Evolutionary conservation across 2,329 filamentous ascomycete species (phyloP).

Genomic region (Cercospora brassicicola): DNA sequence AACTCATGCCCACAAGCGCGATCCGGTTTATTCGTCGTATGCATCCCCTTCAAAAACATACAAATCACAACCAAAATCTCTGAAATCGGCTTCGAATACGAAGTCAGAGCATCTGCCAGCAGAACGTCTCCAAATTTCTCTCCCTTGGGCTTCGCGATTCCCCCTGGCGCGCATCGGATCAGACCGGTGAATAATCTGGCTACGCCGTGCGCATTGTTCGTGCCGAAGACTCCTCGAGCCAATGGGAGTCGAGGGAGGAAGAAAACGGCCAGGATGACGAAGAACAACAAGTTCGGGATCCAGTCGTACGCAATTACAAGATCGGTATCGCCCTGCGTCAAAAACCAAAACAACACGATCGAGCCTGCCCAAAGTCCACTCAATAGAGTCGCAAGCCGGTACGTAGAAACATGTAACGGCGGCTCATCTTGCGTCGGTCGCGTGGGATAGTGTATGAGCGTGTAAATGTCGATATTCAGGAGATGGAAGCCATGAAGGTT

Average conservation of each 20-base stretch:
- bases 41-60: slow-evolving; percentile 73
- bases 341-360: slow-evolving; percentile 77
- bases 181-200: slow-evolving; percentile 73
- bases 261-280: slow-evolving; percentile 66
- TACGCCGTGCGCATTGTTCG: slow-evolving; percentile 57
- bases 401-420: slow-evolving; percentile 74
- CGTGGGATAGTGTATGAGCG: slow-evolving; percentile 78
- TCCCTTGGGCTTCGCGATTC: slow-evolving; percentile 79
- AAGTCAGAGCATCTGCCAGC: slow-evolving; percentile 89
- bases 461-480: slow-evolving; percentile 65
- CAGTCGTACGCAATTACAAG: slow-evolving; percentile 77
- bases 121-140: slow-evolving; percentile 94
- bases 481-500: slow-evolving; percentile 85
- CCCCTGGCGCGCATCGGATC: slow-evolving; percentile 76
- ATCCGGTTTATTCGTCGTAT: slow-evolving; percentile 78
- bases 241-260: slow-evolving; percentile 59
- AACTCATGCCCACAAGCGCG: slow-evolving; percentile 76
- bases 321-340: slow-evolving; percentile 67
- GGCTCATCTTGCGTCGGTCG: slow-evolving; percentile 69
- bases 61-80: slow-evolving; percentile 86
- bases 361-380: slow-evolving; percentile 69
- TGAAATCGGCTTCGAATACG: slow-evolving; percentile 87
- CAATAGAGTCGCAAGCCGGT: slow-evolving; percentile 78
- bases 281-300: slow-evolving; percentile 77
- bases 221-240: slow-evolving; percentile 20